Conservation (phyloP, 2,329 filamentous ascomycete species). For the Fusarium tupiense region DNA sequence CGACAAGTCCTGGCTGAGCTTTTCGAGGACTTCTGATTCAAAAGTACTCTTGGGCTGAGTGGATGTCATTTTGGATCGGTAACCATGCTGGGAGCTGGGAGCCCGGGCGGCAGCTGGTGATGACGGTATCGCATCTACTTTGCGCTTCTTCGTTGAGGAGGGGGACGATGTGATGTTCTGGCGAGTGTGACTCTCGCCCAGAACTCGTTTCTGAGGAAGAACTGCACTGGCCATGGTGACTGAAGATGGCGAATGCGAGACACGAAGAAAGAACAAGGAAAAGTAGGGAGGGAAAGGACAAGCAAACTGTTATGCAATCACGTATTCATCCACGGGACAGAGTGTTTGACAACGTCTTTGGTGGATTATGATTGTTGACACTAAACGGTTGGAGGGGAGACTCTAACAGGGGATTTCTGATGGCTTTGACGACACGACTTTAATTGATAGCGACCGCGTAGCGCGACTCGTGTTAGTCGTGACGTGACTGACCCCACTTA, state of each 20-base stretch:
- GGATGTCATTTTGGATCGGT: constrained; percentile 70
- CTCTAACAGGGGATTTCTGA: constrained; percentile 25
- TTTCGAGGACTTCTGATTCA: constrained; percentile 93
- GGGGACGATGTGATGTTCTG: constrained; percentile 69
- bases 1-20: constrained; percentile 92
- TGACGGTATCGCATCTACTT: constrained; percentile 71
- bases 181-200: constrained; percentile 73
- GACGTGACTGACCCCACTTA: constrained; percentile 50
- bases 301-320: neutral
- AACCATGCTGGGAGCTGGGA: constrained; percentile 70
- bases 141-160: constrained; percentile 79
- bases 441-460: constrained; percentile 42
- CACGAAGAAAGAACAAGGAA: neutral
- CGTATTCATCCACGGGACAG: constrained; percentile 23
- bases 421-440: constrained; percentile 42
- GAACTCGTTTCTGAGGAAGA: constrained; percentile 76
- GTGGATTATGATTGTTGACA: constrained; percentile 32
- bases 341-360: constrained; percentile 3
- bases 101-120: constrained; percentile 66
- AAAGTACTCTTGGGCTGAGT: constrained; percentile 90
- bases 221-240: constrained; percentile 59
- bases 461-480: constrained; percentile 48
- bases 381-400: constrained; percentile 21
- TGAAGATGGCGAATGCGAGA: constrained; percentile 24
- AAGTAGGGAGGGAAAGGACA: neutral